Base-by-base conservation (phyloP, 352 stramenopile species). In the Phytopythium litorale region DNA sequence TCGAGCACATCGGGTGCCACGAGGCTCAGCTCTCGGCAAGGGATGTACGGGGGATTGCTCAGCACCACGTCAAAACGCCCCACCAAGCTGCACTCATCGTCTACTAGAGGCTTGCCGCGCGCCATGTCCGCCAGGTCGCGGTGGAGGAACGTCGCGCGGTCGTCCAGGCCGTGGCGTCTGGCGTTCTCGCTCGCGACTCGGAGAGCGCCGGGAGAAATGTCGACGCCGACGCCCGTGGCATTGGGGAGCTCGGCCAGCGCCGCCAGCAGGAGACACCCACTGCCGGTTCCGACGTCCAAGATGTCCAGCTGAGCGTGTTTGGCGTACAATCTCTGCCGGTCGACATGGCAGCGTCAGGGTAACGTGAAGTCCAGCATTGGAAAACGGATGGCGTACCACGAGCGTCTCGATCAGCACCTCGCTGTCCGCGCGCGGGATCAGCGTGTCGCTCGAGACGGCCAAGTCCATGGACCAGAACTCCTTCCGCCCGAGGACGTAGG, bases 371-470 rank as follows among this genome's bases (percentile, higher is more conserved):
- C n/a, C 23, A 21, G 37, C 9, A 16, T 33, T 40, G 35, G 11
- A 6, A 19, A 11, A 23, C 28, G 16, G 5, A 28, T 2, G 32
- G 30, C 51, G 51, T 60, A 91, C 82, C 62, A 73, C 50, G 7
- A 92, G 66, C 38, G 79, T 82, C 30, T 94, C 83, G 60, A 94
- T 81, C 7, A 94, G 76, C 23, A 89, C 71, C 71, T 94, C 85
- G 52, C 81, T 92, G 58, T 94, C 85, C 38, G 73, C 87, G n/a
- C 85, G 81, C 37, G 85, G 85, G 57, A 94, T 92, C 37, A 94
- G 76, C 30, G 83, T 92, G 21, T 85, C 74, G 1, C 48, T 66
- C 0, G 78, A 74, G 19, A 92, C 80, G 32, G 37, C 16, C 33
- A 92, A 83, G 4, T 72, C 58, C 49, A 92, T 64, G 1, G 81